phyloP scores from a whole-genome alignment of 2,329 filamentous ascomycete genomes.

The Lecanicillium sp. region DNA sequence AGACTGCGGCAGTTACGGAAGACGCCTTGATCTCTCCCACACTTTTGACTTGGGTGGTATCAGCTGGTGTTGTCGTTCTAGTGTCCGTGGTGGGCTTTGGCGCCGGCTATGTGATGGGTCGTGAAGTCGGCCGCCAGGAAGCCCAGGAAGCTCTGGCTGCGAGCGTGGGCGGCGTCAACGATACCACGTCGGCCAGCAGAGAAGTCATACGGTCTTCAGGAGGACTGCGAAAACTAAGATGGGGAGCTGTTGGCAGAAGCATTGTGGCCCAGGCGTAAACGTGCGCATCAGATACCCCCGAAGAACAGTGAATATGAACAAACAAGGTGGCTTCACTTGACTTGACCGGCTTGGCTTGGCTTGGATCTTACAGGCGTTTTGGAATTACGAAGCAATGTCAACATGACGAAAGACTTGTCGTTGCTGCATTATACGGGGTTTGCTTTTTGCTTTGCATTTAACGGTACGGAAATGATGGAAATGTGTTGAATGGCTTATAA shows the following conservation, averaged over 20 bases:
- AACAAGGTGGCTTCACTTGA: background rate
- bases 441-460: too few relatives aligned
- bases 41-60: conserved; percentile 56
- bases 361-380: too few relatives aligned
- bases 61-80: conserved; percentile 59
- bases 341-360: background rate
- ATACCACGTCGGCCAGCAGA: conserved; percentile 40
- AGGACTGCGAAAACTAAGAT: conserved; percentile 45
- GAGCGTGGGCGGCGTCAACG: conserved; percentile 33
- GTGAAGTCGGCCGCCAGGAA: conserved; percentile 59
- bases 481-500: too few relatives aligned
- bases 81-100: conserved; percentile 63
- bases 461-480: background rate
- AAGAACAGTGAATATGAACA: too few relatives aligned
- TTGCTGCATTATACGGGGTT: too few relatives aligned
- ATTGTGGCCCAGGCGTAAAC: conserved; percentile 30
- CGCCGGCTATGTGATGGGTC: conserved; percentile 60
- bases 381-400: background rate
- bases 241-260: conserved; percentile 45
- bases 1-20: conserved; percentile 29
- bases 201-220: conserved; percentile 46
- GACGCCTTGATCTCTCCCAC: conserved; percentile 47
- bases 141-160: conserved; percentile 29
- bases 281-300: too few relatives aligned
- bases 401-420: background rate